phyloP scores from a whole-genome alignment of 1,284 basidiomycete genomes.

The Phellinidium pouzarii region DNA sequence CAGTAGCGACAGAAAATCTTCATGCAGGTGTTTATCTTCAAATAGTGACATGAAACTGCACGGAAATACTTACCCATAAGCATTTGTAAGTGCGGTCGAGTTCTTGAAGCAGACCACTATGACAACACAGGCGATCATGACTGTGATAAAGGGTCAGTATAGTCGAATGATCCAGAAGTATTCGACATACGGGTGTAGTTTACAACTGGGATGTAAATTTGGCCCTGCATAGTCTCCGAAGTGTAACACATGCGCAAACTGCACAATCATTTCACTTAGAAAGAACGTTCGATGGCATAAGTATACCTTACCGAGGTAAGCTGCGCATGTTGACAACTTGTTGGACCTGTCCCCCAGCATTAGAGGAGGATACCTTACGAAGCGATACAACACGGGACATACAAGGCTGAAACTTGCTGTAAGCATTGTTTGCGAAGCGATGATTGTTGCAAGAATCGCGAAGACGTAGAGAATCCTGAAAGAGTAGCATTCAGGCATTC shows the following conservation, averaged over 20 bases:
- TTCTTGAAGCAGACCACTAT: slow-evolving; percentile 53
- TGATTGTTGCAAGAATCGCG: slow-evolving; percentile 57
- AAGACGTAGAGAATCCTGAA: slow-evolving; percentile 54
- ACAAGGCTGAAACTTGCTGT: slow-evolving; percentile 57
- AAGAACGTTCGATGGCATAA: neutral
- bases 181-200: slow-evolving; percentile 41
- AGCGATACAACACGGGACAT: slow-evolving; percentile 9
- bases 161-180: neutral
- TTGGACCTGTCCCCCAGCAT: slow-evolving; percentile 31
- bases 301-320: slow-evolving; percentile 38
- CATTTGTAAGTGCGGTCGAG: slow-evolving; percentile 43
- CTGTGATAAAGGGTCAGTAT: slow-evolving; percentile 16
- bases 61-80: slow-evolving; percentile 33
- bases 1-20: slow-evolving; percentile 56
- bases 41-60: neutral
- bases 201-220: slow-evolving; percentile 55
- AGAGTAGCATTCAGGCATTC: too few species aligned
- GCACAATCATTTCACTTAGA: neutral
- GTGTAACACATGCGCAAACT: slow-evolving; percentile 51
- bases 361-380: neutral
- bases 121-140: slow-evolving; percentile 50
- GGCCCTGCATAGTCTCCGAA: slow-evolving; percentile 51
- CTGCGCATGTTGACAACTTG: slow-evolving; percentile 56
- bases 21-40: slow-evolving; percentile 10
- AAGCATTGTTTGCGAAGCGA: slow-evolving; percentile 63